These are phyloP conservation scores for Ploettnerulaceae sp. DNA, from an alignment of 2,329 filamentous ascomycete species.

Conservation along the genomic window DNA sequence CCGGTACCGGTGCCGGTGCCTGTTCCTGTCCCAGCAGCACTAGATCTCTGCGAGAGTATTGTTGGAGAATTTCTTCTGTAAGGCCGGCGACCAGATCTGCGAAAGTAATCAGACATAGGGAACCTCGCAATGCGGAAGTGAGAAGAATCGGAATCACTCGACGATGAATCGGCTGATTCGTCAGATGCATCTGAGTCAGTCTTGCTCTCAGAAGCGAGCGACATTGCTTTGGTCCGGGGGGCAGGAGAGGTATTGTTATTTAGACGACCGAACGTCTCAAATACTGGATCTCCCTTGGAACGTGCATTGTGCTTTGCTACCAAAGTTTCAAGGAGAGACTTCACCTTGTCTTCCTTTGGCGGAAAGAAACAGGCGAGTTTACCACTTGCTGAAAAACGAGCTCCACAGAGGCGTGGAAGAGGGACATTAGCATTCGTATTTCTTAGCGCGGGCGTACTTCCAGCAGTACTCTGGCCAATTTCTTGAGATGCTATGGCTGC, in stretches of 20 bases:
- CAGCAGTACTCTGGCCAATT: constrained; percentile 48
- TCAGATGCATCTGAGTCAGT: constrained; percentile 36
- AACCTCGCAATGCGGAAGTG: constrained; percentile 31
- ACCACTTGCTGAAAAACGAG: constrained; percentile 57
- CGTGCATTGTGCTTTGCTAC: constrained; percentile 44
- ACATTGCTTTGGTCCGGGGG: constrained; percentile 37
- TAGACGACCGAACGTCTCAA: constrained; percentile 59
- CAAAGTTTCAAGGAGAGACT: constrained; percentile 43
- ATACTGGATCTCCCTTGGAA: constrained; percentile 47
- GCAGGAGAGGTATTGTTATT: constrained; percentile 45
- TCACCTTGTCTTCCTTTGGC: constrained; percentile 54
- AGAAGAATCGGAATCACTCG: constrained; percentile 34
- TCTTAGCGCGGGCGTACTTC: constrained; percentile 47
- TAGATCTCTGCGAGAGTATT: constrained; percentile 33
- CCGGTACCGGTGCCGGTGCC: constrained; percentile 50
- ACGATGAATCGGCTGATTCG: constrained; percentile 30
- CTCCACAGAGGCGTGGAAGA: constrained; percentile 54
- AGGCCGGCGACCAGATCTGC: constrained; percentile 23
- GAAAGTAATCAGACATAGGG: constrained; percentile 30
- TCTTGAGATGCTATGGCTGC: constrained; percentile 58
- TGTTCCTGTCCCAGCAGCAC: constrained; percentile 42
- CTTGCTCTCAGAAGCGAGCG: constrained; percentile 35
- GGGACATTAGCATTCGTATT: constrained; percentile 50
- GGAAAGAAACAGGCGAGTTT: constrained; percentile 64
- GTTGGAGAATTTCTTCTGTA: constrained; percentile 30